phyloP scores from a whole-genome alignment of 805 yeast genomes.

The Cyberlindnera japonica region DNA sequence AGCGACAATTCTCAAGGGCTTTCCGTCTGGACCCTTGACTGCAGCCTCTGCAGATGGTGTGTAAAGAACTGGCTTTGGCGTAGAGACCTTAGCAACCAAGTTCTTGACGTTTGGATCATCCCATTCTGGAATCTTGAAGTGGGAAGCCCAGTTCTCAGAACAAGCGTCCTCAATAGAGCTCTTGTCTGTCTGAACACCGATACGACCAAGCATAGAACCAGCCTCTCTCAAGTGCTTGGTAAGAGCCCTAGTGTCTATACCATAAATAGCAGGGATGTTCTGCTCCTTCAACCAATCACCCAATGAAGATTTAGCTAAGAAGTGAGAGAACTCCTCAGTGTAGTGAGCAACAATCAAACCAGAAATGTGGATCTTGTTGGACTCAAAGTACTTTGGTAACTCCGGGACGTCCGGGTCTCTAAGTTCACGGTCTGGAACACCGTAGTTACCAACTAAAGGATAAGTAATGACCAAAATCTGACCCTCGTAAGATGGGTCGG shows the following conservation, averaged over 20 bases:
- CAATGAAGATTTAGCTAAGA: constrained; percentile 85
- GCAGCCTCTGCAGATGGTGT: constrained; percentile 57
- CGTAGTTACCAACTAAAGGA: constrained; percentile 97
- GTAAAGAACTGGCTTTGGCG: constrained; percentile 70
- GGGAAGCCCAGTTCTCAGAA: constrained; percentile 51
- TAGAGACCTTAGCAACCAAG: constrained; percentile 88
- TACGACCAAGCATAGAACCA: constrained; percentile 92
- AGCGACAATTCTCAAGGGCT: constrained; percentile 77
- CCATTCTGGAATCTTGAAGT: constrained; percentile 81
- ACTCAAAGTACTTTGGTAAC: constrained; percentile 91
- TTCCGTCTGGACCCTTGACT: constrained; percentile 66
- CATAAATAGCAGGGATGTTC: constrained; percentile 93
- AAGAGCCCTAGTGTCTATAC: constrained; percentile 93
- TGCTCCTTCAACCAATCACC: constrained; percentile 92
- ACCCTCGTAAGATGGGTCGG: constrained; percentile 98
- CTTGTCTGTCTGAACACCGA: constrained; percentile 54
- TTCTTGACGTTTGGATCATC: constrained; percentile 88
- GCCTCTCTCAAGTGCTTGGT: constrained; percentile 89
- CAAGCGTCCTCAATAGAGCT: constrained; percentile 30
- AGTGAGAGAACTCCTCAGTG: constrained; percentile 94
- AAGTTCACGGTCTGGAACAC: constrained; percentile 88
- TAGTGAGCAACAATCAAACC: constrained; percentile 96
- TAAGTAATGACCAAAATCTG: constrained; percentile 95
- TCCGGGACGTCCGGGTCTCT: constrained; percentile 70
- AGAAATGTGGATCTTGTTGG: constrained; percentile 88